Percentiles rank a stretch among this genome's conserved stretches.
phyloP scores from a whole-genome alignment of 2,329 filamentous ascomycete genomes.

The Beauveria varroae region DNA sequence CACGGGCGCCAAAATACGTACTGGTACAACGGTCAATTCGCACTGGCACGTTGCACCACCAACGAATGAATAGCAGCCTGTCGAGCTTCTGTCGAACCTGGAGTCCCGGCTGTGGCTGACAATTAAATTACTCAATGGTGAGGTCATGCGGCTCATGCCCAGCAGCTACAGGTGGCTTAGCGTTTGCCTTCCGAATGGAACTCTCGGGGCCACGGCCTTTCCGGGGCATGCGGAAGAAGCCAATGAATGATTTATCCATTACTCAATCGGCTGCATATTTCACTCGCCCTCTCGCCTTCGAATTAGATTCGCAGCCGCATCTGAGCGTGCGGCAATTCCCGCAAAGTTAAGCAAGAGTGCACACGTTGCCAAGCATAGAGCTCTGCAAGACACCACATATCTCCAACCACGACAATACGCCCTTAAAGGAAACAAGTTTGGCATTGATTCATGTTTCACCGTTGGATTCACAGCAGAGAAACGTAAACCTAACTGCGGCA shows the following conservation, averaged over 20 bases:
- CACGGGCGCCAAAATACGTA: not conserved
- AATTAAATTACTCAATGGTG: not conserved
- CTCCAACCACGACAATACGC: not conserved
- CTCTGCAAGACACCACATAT: not conserved
- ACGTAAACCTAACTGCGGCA: too few species aligned
- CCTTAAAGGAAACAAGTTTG: not conserved
- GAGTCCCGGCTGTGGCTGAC: not conserved
- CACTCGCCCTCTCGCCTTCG: not conserved
- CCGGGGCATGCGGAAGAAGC: not conserved
- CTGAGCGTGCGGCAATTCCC: not conserved
- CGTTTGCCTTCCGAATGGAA: not conserved
- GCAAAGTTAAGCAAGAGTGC: not conserved
- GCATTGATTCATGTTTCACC: not conserved
- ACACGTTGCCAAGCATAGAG: not conserved
- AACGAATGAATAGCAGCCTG: not conserved
- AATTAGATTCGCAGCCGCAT: not conserved
- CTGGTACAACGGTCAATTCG: not conserved
- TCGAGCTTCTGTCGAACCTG: not conserved
- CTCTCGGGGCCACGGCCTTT: not conserved
- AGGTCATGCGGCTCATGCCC: conserved; percentile 5
- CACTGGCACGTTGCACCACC: not conserved
- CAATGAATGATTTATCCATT: not conserved
- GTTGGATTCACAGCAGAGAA: conserved; percentile 20
- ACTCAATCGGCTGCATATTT: not conserved
- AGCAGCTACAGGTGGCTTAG: not conserved